Evolutionary conservation across 768 basidiomycete genomes (phyloP).

Genomic region (Mycena venus): DNA sequence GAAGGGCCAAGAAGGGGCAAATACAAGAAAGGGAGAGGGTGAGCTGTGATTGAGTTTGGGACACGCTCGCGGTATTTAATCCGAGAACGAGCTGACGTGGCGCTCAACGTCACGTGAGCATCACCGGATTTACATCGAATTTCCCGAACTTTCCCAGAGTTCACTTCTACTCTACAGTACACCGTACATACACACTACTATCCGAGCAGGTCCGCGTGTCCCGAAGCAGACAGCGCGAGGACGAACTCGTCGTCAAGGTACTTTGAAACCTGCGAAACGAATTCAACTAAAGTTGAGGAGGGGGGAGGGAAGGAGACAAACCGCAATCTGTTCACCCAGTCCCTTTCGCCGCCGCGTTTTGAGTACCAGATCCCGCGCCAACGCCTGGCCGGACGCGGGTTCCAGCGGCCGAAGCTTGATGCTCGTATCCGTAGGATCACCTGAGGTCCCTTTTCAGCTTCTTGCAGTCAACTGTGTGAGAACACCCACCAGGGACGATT

Average conservation of each 20-base stretch:
- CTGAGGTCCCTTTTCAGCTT: constrained; percentile 52
- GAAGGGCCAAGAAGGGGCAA: constrained; percentile 68
- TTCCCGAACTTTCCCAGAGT: constrained; percentile 2
- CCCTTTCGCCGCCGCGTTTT: constrained; percentile 98
- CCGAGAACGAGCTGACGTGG: background rate
- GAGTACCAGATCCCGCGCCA: constrained; percentile 94
- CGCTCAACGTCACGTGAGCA: background rate
- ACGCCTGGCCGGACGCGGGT: constrained; percentile 95
- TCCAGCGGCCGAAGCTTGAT: constrained; percentile 97
- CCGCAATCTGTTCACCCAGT: constrained; percentile 95
- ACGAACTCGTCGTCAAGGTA: constrained; percentile 98
- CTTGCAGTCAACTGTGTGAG: constrained; percentile 39
- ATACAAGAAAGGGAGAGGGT: constrained; percentile 51
- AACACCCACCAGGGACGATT: constrained; percentile 89
- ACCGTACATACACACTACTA: constrained; percentile 44
- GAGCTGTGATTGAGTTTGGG: constrained; percentile 32
- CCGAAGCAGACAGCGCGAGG: constrained; percentile 93
- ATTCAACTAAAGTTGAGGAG: no score
- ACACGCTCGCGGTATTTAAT: background rate
- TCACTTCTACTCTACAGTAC: constrained; percentile 28
- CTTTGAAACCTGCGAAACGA: no score
- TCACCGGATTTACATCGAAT: no score
- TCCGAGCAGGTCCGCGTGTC: constrained; percentile 93
- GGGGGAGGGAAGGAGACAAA: no score
- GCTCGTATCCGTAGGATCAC: constrained; percentile 97